Evolutionary conservation across 805 yeast genomes (phyloP).

Genomic region (Candida jianshihensis): DNA sequence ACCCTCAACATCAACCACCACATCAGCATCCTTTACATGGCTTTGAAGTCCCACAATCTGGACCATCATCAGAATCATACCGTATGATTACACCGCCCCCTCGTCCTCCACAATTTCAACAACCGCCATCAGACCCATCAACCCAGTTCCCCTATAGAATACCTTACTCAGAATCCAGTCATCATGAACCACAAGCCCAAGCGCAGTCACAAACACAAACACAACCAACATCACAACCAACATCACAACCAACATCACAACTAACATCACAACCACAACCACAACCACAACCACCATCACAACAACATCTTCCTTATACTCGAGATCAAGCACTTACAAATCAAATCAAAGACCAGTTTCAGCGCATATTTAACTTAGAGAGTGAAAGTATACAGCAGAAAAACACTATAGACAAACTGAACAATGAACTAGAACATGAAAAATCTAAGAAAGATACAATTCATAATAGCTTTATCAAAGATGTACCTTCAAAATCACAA

Average conservation of each 20-base stretch:
- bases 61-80: slow-evolving; percentile 1
- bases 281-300: background rate
- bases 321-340: slow-evolving; percentile 6
- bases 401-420: slow-evolving; percentile 5
- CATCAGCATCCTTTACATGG: background rate
- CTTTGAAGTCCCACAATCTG: slow-evolving; percentile 1
- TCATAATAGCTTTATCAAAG: slow-evolving; percentile 7
- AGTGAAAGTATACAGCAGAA: slow-evolving; percentile 8
- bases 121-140: slow-evolving; percentile 1
- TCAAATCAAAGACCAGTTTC: slow-evolving; percentile 10
- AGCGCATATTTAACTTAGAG: slow-evolving; percentile 12
- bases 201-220: slow-evolving; percentile 3
- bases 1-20: background rate
- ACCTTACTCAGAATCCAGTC: background rate
- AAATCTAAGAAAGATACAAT: background rate
- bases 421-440: slow-evolving; percentile 5
- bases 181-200: slow-evolving; percentile 1
- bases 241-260: slow-evolving; percentile 3
- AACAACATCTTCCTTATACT: background rate
- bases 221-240: slow-evolving; percentile 1
- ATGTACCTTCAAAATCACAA: slow-evolving; percentile 19
- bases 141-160: background rate
- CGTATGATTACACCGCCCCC: slow-evolving; percentile 8
- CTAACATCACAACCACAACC: background rate
- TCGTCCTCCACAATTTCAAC: slow-evolving; percentile 3